These are phyloP conservation scores for Chytridium lagenaria DNA, from an alignment of 371 early-diverging fungal species.

Conservation along the genomic window DNA sequence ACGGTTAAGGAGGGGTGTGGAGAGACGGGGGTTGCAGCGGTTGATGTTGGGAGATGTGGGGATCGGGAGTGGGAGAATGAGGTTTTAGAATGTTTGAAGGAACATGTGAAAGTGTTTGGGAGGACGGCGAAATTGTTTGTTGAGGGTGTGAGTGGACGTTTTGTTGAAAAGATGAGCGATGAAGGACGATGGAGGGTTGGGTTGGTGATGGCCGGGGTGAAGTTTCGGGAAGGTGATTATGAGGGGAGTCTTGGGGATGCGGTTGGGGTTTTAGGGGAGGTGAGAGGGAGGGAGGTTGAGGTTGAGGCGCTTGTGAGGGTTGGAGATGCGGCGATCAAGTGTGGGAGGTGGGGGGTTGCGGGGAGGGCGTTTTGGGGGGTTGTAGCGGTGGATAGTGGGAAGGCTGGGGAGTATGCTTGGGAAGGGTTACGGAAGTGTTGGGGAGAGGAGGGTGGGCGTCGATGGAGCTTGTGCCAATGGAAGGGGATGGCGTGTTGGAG, in stretches of 20 bases:
- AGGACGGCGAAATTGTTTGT: no score
- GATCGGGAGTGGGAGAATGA: not conserved
- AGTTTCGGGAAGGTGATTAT: not conserved
- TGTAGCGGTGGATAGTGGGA: not conserved
- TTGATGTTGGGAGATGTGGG: conserved; percentile 16
- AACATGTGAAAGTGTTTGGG: no score
- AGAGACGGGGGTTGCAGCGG: conserved; percentile 28
- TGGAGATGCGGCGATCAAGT: conserved; percentile 33
- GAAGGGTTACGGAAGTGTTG: conserved; percentile 20
- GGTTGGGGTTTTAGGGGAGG: not conserved
- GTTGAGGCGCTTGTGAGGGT: conserved; percentile 22
- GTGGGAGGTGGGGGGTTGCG: not conserved
- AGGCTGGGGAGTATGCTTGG: conserved; percentile 11
- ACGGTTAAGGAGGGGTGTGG: conserved; percentile 31
- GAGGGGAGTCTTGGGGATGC: conserved; percentile 9
- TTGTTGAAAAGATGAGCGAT: no score
- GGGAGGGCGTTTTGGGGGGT: conserved; percentile 25
- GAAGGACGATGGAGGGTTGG: no score
- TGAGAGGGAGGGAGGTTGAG: not conserved
- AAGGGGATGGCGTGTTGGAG: conserved; percentile 2
- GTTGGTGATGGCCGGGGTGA: no score
- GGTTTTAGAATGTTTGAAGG: no score
- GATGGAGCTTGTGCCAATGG: conserved; percentile 23
- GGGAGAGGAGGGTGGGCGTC: conserved; percentile 7
- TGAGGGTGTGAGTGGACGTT: no score